Evolutionary conservation across 352 stramenopile genomes (phyloP).

Genomic region (Globisporangium abappressorium): DNA sequence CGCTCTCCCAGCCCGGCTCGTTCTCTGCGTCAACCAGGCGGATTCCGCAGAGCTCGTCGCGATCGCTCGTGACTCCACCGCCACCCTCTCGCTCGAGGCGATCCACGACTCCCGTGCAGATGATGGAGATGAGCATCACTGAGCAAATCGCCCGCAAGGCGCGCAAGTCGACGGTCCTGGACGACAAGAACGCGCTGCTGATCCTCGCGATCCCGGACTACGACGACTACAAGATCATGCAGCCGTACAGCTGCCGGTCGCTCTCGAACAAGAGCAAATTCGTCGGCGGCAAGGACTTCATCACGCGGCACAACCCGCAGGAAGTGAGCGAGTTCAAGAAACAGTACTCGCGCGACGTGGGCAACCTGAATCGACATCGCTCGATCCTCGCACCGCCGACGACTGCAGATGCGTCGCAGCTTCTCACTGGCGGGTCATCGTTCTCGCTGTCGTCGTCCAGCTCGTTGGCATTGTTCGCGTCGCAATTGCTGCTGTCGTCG

Average conservation of each 20-base stretch:
- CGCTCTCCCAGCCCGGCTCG: not conserved
- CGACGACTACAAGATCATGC: constrained; percentile 73
- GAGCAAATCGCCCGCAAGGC: constrained; percentile 69
- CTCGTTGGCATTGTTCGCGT: constrained; percentile 28
- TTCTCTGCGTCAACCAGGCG: constrained; percentile 10
- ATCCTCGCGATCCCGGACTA: constrained; percentile 75
- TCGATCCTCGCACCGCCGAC: constrained; percentile 53
- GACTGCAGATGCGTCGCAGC: constrained; percentile 12
- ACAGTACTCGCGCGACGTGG: constrained; percentile 66
- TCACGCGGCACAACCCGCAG: constrained; percentile 70
- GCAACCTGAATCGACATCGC: constrained; percentile 60
- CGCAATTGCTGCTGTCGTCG: constrained; percentile 11
- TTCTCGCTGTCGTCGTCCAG: constrained; percentile 12
- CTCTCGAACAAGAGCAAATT: constrained; percentile 63
- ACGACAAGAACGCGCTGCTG: constrained; percentile 66
- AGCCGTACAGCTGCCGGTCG: constrained; percentile 71
- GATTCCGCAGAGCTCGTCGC: constrained; percentile 24
- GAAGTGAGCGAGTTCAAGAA: constrained; percentile 76
- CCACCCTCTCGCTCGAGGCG: constrained; percentile 24
- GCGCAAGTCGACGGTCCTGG: constrained; percentile 64
- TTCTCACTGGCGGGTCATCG: constrained; percentile 18
- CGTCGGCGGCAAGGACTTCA: constrained; percentile 58
- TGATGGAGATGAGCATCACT: constrained; percentile 55
- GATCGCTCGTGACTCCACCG: constrained; percentile 24
- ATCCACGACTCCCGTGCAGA: constrained; percentile 24